Base-by-base conservation (phyloP, 345 rosid species). In the Lepidium aucheri region DNA sequence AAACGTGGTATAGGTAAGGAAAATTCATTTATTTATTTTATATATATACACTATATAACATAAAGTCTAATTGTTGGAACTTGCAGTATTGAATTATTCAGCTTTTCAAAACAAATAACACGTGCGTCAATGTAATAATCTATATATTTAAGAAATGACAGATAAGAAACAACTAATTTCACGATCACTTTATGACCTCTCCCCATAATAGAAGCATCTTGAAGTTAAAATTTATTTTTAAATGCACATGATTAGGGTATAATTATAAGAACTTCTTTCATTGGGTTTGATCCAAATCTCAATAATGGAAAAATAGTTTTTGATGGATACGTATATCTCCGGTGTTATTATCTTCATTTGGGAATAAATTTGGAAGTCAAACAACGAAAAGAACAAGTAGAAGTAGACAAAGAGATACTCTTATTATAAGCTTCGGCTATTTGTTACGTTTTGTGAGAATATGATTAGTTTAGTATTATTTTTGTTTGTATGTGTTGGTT, bases 131-230 rank as follows among this genome's bases (percentile, higher is more conserved):
- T 68, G 58, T 17, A 68, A 47, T 68, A 58, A 47, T 47, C 40
- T 20, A 20, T n/a, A n/a, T 68, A 47, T 47, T 50, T 38, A 41
- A 17, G 65, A 58, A 57, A 26, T 68, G 65, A 68, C 72, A 58
- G 63, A 65, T 17, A 38, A 32, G 65, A 47, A 17, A 58, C 65
- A 68, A 39, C 33, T 47, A 28, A 16, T 38, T 13, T 68, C 30
- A 26, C 17, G 71, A 9, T 10, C 13, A 16, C 46, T 43, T 22
- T 17, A 47, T 68, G 3, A 57, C 57, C 56, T 56, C 18, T 20
- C 63, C 72, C 56, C 72, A 67, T 46, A 56, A 46, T 57, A 20
- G 49, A 57, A 56, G 64, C 56, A 46, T 46, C 57, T 36, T 57
- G 6, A 58, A 57, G 42, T 35, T 9, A 26, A 4, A 4, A 26